A percentile compares a stretch with the other conserved stretches of the same genome.
Evolutionary conservation across 148 eudicot genomes (phyloP).

Genomic region (Salicornia ramosissima): DNA sequence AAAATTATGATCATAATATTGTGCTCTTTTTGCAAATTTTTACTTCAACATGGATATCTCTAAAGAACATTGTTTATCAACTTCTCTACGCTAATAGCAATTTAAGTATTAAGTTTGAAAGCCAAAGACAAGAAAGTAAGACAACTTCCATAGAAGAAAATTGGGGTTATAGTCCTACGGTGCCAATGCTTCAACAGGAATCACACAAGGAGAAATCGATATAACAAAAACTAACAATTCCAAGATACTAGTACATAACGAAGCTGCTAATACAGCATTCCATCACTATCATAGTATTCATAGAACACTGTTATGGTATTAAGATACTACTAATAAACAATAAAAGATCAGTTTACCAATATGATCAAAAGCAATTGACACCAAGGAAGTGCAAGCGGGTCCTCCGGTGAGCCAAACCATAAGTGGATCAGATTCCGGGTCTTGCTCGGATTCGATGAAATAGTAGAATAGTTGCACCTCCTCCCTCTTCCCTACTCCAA

Average conservation of each 20-base stretch:
- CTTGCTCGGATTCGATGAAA: background rate
- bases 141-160: background rate
- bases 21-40: too few relatives aligned
- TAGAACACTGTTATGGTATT: background rate
- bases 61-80: background rate
- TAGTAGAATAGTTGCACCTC: constrained; percentile 17
- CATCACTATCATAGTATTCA: too few relatives aligned
- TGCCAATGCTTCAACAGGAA: too few relatives aligned
- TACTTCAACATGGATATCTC: too few relatives aligned
- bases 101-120: background rate
- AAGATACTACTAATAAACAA: background rate
- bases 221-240: too few relatives aligned
- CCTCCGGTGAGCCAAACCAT: constrained; percentile 18
- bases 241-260: too few relatives aligned
- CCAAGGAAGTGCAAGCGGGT: constrained; percentile 11
- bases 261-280: too few relatives aligned
- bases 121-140: background rate
- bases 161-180: background rate
- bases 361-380: constrained; percentile 7
- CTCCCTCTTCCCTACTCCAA: constrained; percentile 12
- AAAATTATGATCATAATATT: too few relatives aligned
- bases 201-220: too few relatives aligned
- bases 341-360: constrained; percentile 3
- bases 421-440: constrained; percentile 10
- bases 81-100: background rate